A percentile compares a stretch with the other conserved stretches of the same genome.
Evolutionary conservation across 768 basidiomycete species (phyloP).

Genomic region (Leccinum broughii): DNA sequence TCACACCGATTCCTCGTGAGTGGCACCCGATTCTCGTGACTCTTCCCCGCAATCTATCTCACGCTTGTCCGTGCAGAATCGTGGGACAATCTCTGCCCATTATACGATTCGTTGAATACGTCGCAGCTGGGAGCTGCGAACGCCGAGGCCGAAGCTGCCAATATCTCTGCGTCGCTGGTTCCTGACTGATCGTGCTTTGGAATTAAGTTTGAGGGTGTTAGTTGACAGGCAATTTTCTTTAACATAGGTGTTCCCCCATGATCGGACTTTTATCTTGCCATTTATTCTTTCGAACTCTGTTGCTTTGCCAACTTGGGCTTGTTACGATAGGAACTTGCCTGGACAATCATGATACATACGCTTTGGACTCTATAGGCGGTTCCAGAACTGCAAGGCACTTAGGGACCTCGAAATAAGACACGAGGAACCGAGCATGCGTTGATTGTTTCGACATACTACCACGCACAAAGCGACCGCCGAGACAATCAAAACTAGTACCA

Average conservation of each 20-base stretch:
- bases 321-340: neutral
- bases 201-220: neutral
- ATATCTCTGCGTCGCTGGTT: conserved; percentile 19
- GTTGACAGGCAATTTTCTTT: neutral
- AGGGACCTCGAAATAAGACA: too few species aligned
- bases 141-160: conserved; percentile 20
- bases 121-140: conserved; percentile 25
- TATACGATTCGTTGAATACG: conserved; percentile 16
- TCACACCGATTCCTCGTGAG: conserved; percentile 21
- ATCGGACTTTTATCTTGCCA: neutral
- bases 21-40: neutral
- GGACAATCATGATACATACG: neutral
- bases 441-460: neutral
- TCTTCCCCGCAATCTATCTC: neutral
- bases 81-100: conserved; percentile 29
- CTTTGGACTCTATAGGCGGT: neutral
- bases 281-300: neutral
- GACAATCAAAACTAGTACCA: neutral
- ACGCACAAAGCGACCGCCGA: neutral
- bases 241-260: neutral
- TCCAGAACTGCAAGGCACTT: neutral
- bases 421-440: neutral
- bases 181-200: conserved; percentile 6
- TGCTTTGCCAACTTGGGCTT: neutral
- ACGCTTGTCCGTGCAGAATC: conserved; percentile 13